Conservation (phyloP, 2,329 filamentous ascomycete species). For the Fusarium sp. region DNA sequence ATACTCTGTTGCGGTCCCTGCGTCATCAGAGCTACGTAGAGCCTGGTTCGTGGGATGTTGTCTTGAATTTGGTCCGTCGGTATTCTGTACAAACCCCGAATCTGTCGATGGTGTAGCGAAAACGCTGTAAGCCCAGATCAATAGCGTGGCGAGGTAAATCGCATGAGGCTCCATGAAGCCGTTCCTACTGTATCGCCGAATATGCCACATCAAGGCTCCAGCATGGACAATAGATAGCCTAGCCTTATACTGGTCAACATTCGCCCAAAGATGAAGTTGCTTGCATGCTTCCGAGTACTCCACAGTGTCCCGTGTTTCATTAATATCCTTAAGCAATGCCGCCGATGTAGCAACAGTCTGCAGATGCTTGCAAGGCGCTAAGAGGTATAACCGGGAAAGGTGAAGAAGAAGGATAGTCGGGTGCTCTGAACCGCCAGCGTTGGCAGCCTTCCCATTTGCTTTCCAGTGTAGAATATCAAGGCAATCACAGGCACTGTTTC, state of each 20-base stretch:
- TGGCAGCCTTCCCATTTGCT: slow-evolving; percentile 30
- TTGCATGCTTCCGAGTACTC: slow-evolving; percentile 18
- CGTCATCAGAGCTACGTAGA: background rate
- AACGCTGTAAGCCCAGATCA: slow-evolving; percentile 28
- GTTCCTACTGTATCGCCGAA: slow-evolving; percentile 31
- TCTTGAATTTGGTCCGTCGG: background rate
- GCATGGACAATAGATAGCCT: slow-evolving; percentile 31
- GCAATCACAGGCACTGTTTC: slow-evolving; percentile 35
- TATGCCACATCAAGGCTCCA: slow-evolving; percentile 33
- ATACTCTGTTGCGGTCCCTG: no score
- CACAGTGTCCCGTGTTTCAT: background rate
- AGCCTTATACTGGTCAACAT: slow-evolving; percentile 36
- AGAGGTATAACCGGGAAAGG: slow-evolving; percentile 28
- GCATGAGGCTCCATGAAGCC: slow-evolving; percentile 31
- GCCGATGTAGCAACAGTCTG: slow-evolving; percentile 15
- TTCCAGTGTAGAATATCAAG: slow-evolving; percentile 38
- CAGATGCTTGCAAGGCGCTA: slow-evolving; percentile 28
- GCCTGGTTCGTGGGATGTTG: background rate
- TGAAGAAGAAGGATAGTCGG: slow-evolving; percentile 37
- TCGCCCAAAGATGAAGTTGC: slow-evolving; percentile 27
- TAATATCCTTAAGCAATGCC: background rate
- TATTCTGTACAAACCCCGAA: background rate
- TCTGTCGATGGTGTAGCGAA: background rate
- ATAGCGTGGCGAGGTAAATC: slow-evolving; percentile 28
- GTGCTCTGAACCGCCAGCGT: slow-evolving; percentile 32